Conservation (phyloP, 2,329 filamentous ascomycete species). For the Knufia fluminis region DNA sequence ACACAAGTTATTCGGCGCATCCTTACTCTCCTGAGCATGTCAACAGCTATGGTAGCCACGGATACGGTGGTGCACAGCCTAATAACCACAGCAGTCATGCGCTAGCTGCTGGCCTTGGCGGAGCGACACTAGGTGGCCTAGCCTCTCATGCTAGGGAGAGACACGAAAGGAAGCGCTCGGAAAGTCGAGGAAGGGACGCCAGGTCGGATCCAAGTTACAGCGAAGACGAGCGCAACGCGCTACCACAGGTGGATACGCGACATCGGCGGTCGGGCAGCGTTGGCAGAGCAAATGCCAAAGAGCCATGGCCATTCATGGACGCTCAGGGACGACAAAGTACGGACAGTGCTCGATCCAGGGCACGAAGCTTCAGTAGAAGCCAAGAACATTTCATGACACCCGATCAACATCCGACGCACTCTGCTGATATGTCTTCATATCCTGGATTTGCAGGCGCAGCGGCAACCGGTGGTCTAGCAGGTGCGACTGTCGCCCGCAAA, state of each 20-base stretch:
- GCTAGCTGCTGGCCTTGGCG: conserved; percentile 15
- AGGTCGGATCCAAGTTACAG: not conserved
- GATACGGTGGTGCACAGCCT: not conserved
- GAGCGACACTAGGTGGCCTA: conserved; percentile 15
- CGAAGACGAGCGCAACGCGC: not conserved
- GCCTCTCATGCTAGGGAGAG: conserved; percentile 11
- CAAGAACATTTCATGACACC: conserved; percentile 4
- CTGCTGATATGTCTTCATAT: not conserved
- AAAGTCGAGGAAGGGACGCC: conserved; percentile 7
- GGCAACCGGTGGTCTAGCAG: not conserved
- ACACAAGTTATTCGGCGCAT: conserved; percentile 6
- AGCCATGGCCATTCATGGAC: conserved; percentile 16
- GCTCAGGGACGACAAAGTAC: not conserved
- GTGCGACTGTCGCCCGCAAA: not conserved
- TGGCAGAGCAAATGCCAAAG: conserved; percentile 11
- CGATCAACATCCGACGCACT: not conserved
- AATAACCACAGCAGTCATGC: conserved; percentile 2
- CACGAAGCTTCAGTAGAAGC: not conserved
- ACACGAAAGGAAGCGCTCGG: conserved; percentile 7
- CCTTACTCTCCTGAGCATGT: conserved; percentile 6
- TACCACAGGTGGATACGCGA: not conserved
- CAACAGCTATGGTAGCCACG: not conserved
- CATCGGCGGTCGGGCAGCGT: conserved; percentile 6
- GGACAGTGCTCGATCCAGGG: not conserved
- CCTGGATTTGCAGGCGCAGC: not conserved